Conservation (phyloP, 2,329 filamentous ascomycete genomes). For the Colletotrichum neosansevieriae region DNA sequence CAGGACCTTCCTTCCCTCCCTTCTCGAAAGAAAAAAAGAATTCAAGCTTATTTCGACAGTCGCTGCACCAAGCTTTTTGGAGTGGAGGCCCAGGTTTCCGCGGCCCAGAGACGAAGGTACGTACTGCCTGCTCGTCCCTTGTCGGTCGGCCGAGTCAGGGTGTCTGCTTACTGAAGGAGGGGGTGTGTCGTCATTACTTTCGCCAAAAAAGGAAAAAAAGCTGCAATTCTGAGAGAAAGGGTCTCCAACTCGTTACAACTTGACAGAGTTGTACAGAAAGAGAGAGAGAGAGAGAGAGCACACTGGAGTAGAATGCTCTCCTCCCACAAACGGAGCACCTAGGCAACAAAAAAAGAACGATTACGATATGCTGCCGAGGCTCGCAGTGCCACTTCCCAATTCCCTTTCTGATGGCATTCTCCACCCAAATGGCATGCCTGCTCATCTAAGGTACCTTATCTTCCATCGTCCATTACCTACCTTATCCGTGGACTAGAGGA, state of each 20-base stretch:
- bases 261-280: background rate
- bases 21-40: conserved; percentile 38
- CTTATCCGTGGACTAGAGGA: no score
- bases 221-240: conserved; percentile 8
- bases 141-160: conserved; percentile 13
- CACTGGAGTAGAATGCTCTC: background rate
- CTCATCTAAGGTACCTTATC: no score
- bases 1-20: conserved; percentile 17
- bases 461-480: no score
- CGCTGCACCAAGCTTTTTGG: conserved; percentile 38
- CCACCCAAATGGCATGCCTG: no score
- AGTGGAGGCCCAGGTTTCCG: conserved; percentile 34
- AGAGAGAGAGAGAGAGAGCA: background rate
- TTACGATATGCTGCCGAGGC: conserved; percentile 23
- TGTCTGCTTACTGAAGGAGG: background rate
- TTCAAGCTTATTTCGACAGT: conserved; percentile 42
- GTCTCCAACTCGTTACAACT: background rate
- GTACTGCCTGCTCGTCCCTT: background rate
- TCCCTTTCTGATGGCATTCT: no score
- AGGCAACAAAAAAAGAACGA: conserved; percentile 9
- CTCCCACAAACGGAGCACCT: background rate
- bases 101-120: background rate
- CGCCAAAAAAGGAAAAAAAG: conserved; percentile 11
- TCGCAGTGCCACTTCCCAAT: background rate
- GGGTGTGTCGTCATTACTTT: background rate